Base-by-base conservation (phyloP, 352 stramenopile genomes). In the Elongisporangium anandrum region DNA sequence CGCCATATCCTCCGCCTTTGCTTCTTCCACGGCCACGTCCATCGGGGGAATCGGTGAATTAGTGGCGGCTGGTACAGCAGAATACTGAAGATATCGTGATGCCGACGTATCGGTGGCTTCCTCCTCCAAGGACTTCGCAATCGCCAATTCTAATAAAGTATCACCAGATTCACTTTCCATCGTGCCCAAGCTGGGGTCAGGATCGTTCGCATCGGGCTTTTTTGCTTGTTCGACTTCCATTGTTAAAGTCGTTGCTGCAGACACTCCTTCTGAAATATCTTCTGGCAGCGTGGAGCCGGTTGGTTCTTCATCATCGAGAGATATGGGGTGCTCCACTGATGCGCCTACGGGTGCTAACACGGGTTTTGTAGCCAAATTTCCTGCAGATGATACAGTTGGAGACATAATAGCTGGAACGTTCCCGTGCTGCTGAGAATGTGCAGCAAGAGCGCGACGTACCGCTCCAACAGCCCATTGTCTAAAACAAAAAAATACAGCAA, bases 381-480 rank as follows among this genome's bases (percentile, higher is more conserved):
- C 9, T 41, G 29, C 13, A 34, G 24, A 34, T n/a, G n/a, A n/a
- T 15, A 41, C 29, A 41, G 29, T 41, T 41, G 29, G 51, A 9
- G 51, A 56, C 26, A 13, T 24, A 48, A 41, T 15, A 13, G 4
- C 29, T 4, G 29, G 13, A 41, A 8, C 29, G 13, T 2, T 63
- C 48, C 66, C 68, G 60, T 81, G 66, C n/a, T 78, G 72, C 41
- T 70, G 61, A 23, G 75, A 79, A 59, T 95, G 85, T 26, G 88
- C 66, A 61, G 82, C 75, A 34, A 92, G 60, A 48, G 85, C 85
- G 54, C 82, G 73, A 51, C 83, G 72, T 0, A 95, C 83, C 41
- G 85, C 85, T 51, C 85, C 85, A 50, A 84, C 85, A 51, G 85
- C 83, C 85, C 85, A 95, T 81, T 95, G 85, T 4, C 79, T 88